phyloP scores from a whole-genome alignment of 2,329 filamentous ascomycete genomes.

The Colletotrichum tropicale region DNA sequence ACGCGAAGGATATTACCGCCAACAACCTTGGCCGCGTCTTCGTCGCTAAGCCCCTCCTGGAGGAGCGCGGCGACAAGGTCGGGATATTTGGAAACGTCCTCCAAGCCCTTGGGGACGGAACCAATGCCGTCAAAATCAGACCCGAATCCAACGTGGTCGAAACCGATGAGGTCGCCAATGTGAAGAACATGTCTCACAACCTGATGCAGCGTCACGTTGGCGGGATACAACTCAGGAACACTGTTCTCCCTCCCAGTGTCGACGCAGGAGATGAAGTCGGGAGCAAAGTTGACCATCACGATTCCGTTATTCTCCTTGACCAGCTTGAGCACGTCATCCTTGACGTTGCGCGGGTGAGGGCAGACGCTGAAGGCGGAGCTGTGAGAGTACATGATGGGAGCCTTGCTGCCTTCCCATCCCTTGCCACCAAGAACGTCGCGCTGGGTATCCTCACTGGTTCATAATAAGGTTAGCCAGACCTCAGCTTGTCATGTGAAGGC shows the following conservation, averaged over 20 bases:
- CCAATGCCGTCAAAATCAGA: conserved; percentile 87
- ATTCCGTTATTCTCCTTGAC: conserved; percentile 76
- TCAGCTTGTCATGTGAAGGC: background rate
- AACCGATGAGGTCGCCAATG: conserved; percentile 84
- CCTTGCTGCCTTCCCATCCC: conserved; percentile 73
- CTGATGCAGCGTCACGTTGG: conserved; percentile 75
- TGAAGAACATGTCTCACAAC: conserved; percentile 82
- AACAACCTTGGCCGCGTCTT: conserved; percentile 75
- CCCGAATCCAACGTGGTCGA: conserved; percentile 85
- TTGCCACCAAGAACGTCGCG: conserved; percentile 74
- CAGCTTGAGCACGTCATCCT: conserved; percentile 79
- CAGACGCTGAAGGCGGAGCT: conserved; percentile 82
- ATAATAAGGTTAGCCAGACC: background rate
- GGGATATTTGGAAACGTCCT: conserved; percentile 86
- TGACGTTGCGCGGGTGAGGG: conserved; percentile 89
- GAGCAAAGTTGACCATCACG: conserved; percentile 91
- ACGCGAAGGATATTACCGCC: conserved; percentile 85
- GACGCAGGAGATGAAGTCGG: conserved; percentile 81
- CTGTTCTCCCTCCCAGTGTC: conserved; percentile 63
- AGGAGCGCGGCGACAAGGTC: conserved; percentile 78
- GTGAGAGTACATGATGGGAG: conserved; percentile 89
- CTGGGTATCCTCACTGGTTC: conserved; percentile 76
- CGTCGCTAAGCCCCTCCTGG: conserved; percentile 73
- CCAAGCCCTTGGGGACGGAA: conserved; percentile 72
- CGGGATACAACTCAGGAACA: conserved; percentile 69